phyloP scores from a whole-genome alignment of 108 stramenopile genomes.

The Skeletonema potamos region DNA sequence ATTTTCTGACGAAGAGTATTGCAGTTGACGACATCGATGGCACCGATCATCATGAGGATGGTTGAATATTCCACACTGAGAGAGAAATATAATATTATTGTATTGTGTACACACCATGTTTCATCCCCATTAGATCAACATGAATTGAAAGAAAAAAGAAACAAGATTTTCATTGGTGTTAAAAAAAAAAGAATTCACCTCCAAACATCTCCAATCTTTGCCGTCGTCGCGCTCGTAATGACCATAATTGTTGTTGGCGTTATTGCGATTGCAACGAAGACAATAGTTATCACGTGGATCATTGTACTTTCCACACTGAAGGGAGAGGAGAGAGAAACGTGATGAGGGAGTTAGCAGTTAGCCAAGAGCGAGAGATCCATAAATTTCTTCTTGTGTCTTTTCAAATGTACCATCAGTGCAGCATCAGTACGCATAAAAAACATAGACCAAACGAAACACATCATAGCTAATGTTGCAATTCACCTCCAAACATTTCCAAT shows the following conservation, averaged over 20 bases:
- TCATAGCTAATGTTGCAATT: slow-evolving; percentile 3
- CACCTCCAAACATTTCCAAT: slow-evolving; percentile 37
- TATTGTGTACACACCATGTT: background rate
- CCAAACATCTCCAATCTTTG: slow-evolving; percentile 19
- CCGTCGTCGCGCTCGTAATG: background rate
- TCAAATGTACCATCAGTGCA: background rate
- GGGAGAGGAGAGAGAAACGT: background rate
- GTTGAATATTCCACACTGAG: slow-evolving; percentile 30
- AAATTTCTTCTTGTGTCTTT: background rate
- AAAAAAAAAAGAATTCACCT: slow-evolving; percentile 30
- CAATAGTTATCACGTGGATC: slow-evolving; percentile 5
- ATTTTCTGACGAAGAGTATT: background rate
- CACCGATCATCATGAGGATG: slow-evolving; percentile 23
- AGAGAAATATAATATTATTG: background rate
- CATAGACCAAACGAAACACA: background rate
- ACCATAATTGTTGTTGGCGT: background rate
- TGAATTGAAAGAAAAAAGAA: background rate
- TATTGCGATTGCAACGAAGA: background rate
- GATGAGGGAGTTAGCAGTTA: background rate
- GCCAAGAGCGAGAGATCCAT: background rate
- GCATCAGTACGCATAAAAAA: background rate
- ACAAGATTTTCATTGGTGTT: background rate
- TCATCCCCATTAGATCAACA: background rate
- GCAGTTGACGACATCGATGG: slow-evolving; percentile 16
- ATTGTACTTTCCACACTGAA: slow-evolving; percentile 21